phyloP scores from a whole-genome alignment of 2,329 filamentous ascomycete genomes.

The Huntiella bhutanensis region DNA sequence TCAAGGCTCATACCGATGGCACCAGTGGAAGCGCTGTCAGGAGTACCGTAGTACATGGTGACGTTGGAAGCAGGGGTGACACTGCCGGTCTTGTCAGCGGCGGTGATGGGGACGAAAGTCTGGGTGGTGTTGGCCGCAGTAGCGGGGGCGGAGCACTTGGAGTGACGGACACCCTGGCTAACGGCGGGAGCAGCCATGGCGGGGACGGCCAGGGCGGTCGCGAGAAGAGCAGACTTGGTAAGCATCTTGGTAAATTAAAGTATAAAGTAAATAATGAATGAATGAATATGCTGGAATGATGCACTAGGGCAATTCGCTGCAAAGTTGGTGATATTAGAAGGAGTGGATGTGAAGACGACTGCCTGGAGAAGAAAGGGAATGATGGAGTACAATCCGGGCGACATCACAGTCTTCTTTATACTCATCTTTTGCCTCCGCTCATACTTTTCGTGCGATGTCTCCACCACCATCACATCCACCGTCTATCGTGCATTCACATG shows the following conservation, averaged over 20 bases:
- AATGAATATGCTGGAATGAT: neutral
- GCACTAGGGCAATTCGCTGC: neutral
- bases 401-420: no score
- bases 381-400: no score
- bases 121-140: conserved; percentile 1
- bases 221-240: neutral
- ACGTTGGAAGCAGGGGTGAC: conserved; percentile 1
- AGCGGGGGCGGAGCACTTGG: neutral
- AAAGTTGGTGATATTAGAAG: neutral
- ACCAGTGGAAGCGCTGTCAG: conserved; percentile 11
- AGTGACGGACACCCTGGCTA: neutral
- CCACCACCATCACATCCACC: no score
- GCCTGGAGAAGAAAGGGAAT: neutral
- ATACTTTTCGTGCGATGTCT: no score
- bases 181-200: neutral
- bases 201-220: neutral
- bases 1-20: conserved; percentile 14
- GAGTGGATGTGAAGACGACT: neutral
- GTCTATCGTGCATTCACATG: no score
- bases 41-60: conserved; percentile 12
- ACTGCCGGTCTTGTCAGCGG: conserved; percentile 12
- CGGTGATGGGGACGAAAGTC: conserved; percentile 6
- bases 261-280: neutral
- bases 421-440: no score
- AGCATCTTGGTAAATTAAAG: neutral